Evolutionary conservation across 2,329 filamentous ascomycete species (phyloP), one percentile per base, ranked within the genome.

Genomic region (Exophiala dermatitidis): DNA sequence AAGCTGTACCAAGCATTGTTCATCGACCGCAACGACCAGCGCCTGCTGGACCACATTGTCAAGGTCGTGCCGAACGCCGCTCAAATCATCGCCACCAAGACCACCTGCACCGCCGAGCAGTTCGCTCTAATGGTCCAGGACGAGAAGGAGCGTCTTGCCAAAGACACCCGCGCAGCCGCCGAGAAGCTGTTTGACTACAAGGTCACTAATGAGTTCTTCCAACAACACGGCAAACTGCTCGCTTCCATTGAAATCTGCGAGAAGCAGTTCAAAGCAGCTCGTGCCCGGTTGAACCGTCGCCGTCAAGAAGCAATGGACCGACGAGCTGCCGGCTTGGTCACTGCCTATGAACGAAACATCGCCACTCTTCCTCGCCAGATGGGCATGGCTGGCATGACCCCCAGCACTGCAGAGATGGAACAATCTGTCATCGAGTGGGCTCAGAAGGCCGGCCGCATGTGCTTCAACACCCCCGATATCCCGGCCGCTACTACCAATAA

Each of bases 1-100:
- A 54, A 57, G 46, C 38, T 59, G 43, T 50, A 38, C 38, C 30
- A 48, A 19, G 49, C 46, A 29, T 42, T 59, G 3, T 50, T 48
- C 48, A 52, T 59, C 43, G 31, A 51, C 41, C 44, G 42, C 28
- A 40, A 48, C 36, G 57, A 59, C 51, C 30, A 50, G 12, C 26
- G 33, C 33, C 54, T 59, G 10, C n/a, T 36, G 4, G 43, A 34
- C 29, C 51, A 50, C 19, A 41, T 57, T 30, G 2, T 46, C 45
- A 45, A 54, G 40, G 8, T 48, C 38, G 34, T 59, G n/a, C 57
- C 57, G 5, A 36, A 34, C n/a, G 45, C 48, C 19, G 28, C 28
- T 4, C 19, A 38, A 33, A 33, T 30, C 6, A 45, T 58, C 6
- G 44, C 34, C 29, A 42, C 43, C 32, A 41, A 45, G 46, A 48